Percentiles rank a stretch among this genome's conserved stretches.
phyloP scores from a whole-genome alignment of 305 asterid genomes.

The Andrographis paniculata region DNA sequence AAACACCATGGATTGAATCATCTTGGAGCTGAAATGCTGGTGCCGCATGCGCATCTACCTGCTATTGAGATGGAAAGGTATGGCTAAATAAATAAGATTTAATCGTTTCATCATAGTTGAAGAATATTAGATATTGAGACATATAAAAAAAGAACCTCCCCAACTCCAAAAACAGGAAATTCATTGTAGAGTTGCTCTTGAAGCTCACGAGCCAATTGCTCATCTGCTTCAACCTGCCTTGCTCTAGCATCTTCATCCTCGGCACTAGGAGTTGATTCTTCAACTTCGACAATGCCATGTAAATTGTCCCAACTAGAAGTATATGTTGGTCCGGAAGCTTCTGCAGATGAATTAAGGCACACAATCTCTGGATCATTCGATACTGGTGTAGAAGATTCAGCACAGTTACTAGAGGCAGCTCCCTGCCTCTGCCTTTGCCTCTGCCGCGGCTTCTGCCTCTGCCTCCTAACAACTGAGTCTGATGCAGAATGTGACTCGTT shows the following conservation, averaged over 20 bases:
- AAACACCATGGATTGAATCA: conserved; percentile 21
- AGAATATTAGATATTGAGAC: not conserved
- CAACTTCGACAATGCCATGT: conserved; percentile 41
- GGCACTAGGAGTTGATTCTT: conserved; percentile 41
- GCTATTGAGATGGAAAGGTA: conserved; percentile 19
- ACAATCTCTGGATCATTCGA: conserved; percentile 39
- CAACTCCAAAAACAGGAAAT: conserved; percentile 34
- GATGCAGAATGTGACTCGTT: conserved; percentile 25
- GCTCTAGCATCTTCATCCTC: conserved; percentile 37
- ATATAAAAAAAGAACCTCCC: conserved; percentile 37
- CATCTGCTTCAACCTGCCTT: conserved; percentile 88
- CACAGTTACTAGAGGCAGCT: conserved; percentile 32
- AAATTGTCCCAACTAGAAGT: conserved; percentile 18
- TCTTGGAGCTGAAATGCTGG: conserved; percentile 50
- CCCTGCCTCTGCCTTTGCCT: conserved; percentile 52
- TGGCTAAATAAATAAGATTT: conserved; percentile 9
- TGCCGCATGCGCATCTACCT: conserved; percentile 52
- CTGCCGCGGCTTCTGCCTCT: too few species aligned
- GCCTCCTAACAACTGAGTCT: conserved; percentile 34
- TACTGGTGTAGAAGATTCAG: conserved; percentile 48
- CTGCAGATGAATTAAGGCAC: conserved; percentile 37
- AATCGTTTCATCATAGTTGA: not conserved
- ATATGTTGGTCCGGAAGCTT: conserved; percentile 26
- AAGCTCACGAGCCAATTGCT: conserved; percentile 78
- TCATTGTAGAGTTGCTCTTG: conserved; percentile 87